phyloP scores from a whole-genome alignment of 1,284 basidiomycete species.

The Mycosarcoma mackinlayi region DNA sequence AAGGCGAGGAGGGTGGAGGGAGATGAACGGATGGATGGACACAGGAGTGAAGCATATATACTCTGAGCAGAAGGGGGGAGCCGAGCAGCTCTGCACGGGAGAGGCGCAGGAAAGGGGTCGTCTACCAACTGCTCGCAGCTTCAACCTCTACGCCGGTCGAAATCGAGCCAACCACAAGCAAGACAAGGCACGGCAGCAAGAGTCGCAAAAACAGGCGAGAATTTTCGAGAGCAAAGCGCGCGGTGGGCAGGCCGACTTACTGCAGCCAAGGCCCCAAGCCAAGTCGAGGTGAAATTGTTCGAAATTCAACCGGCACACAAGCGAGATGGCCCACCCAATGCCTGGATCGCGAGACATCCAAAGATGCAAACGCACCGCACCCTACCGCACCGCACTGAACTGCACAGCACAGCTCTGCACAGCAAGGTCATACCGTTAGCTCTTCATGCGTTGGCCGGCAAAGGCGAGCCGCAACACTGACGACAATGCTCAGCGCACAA shows the following conservation, averaged over 20 bases:
- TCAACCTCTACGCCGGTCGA: slow-evolving; percentile 6
- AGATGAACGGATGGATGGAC: slow-evolving; percentile 13
- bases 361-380: slow-evolving; percentile 4
- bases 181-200: neutral
- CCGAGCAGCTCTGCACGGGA: neutral
- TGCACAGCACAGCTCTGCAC: slow-evolving; percentile 1
- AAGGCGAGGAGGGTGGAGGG: neutral
- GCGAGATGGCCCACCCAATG: slow-evolving; percentile 21
- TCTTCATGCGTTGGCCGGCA: slow-evolving; percentile 12
- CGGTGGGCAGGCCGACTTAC: slow-evolving; percentile 5
- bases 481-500: slow-evolving; percentile 3
- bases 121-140: neutral
- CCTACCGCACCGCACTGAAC: neutral
- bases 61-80: slow-evolving; percentile 6
- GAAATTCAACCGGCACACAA: slow-evolving; percentile 17
- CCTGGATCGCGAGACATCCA: slow-evolving; percentile 12
- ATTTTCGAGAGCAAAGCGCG: neutral
- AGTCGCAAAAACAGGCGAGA: slow-evolving; percentile 14
- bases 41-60: slow-evolving; percentile 23
- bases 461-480: slow-evolving; percentile 25
- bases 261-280: neutral
- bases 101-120: neutral
- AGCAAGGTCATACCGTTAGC: neutral
- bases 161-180: slow-evolving; percentile 6
- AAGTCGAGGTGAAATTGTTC: slow-evolving; percentile 20